Evolutionary conservation across 1,139 yeast genomes (phyloP), one percentile per base, ranked within the genome.

Genomic region (Taiozyma sp.): DNA sequence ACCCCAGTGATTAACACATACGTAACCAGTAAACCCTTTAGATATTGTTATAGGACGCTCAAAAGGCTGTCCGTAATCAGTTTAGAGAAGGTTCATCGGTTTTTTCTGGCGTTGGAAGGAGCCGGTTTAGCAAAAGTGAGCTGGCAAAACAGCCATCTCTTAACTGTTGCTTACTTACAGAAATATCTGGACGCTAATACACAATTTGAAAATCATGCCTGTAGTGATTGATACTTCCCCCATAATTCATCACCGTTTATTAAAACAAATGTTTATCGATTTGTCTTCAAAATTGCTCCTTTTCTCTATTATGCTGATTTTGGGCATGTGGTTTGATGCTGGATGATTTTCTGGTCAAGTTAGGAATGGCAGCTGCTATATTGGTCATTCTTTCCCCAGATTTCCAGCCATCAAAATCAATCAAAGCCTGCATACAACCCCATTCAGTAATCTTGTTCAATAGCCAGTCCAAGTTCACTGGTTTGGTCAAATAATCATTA

Each of bases 391-490:
- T 65, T 51, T 70, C 71, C 19, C 73, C 73, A 45, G 69, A 70
- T 56, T 84, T 84, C 97, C 97, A 93, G 38, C 96, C 96, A 68
- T 93, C 97, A 68, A 88, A 93, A 70, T 93, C 96, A 67, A 93
- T 92, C 54, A 93, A 73, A 1, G 98, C 98, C 71, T 93, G 99
- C 99, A 93, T 93, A 64, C 89, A 83, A 2, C 95, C 95, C 98
- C 98, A 92, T 70, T 93, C 99, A 4, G 93, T 89, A 54, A 93
- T 88, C 70, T 93, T 93, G 64, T 88, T 90, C 62, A 92, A 91
- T 50, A 93, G 74, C 99, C 99, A 93, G 43, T 84, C 91, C 62
- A 93, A 75, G 63, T 91, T 92, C 14, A 95, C 99, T 0, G 99
- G 99, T 58, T 93, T 93, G n/a, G 98, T 93, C 61, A 93, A 73